Evolutionary conservation across 164 flowering plant genomes (phyloP).

Genomic region (Macadamia integrifolia): DNA sequence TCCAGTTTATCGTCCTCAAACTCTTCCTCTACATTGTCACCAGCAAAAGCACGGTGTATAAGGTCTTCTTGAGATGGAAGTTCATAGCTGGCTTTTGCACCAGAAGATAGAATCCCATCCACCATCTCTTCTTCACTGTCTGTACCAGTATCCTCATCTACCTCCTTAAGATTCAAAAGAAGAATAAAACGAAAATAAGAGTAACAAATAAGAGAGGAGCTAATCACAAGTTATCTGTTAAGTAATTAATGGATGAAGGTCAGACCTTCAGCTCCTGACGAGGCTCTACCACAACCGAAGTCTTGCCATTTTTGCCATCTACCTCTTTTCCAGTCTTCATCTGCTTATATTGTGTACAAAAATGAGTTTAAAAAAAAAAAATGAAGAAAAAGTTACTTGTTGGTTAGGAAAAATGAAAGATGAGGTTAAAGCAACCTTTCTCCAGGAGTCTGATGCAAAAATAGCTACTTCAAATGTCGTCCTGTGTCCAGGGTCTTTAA

Average conservation of each 20-base stretch:
- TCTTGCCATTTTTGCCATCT: slow-evolving; percentile 13
- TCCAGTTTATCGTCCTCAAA: slow-evolving; percentile 69
- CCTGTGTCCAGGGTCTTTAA: slow-evolving; percentile 50
- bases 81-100: slow-evolving; percentile 40
- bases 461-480: slow-evolving; percentile 74
- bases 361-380: background rate
- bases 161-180: slow-evolving; percentile 28
- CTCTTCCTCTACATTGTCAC: slow-evolving; percentile 91
- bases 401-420: background rate
- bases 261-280: slow-evolving; percentile 39
- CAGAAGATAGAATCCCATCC: slow-evolving; percentile 73
- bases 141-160: slow-evolving; percentile 43
- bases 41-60: slow-evolving; percentile 81
- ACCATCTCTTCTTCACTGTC: slow-evolving; percentile 77
- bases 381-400: background rate
- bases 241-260: background rate
- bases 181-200: background rate
- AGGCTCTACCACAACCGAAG: slow-evolving; percentile 14
- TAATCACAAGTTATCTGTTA: background rate
- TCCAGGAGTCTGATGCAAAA: slow-evolving; percentile 58
- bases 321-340: slow-evolving; percentile 22
- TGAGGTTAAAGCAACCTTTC: slow-evolving; percentile 42
- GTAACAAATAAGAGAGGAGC: slow-evolving; percentile 1
- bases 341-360: slow-evolving; percentile 24
- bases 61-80: slow-evolving; percentile 91